Conservation (phyloP, 371 early-diverging fungal genomes). For the Funneliformis caledonium region DNA sequence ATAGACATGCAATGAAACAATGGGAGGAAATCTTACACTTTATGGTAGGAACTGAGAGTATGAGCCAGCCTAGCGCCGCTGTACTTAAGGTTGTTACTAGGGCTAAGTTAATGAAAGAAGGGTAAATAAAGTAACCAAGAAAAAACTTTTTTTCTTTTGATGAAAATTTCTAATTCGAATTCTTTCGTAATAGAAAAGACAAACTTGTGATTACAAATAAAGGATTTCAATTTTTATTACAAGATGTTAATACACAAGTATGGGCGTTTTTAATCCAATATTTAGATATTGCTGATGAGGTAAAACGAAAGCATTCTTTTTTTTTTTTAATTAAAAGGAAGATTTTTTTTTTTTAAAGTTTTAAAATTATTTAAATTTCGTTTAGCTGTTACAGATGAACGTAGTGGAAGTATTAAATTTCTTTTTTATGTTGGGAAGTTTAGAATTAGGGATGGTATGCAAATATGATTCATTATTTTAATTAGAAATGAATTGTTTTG, state of each 20-base stretch:
- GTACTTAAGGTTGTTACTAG: constrained; percentile 77
- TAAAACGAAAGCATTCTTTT: constrained; percentile 34
- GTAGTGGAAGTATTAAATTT: constrained; percentile 91
- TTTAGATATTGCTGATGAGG: constrained; percentile 79
- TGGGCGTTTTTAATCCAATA: constrained; percentile 96
- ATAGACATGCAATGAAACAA: constrained; percentile 78
- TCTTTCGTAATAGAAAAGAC: constrained; percentile 26
- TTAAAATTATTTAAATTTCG: neutral
- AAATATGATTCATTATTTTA: neutral
- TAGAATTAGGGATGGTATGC: constrained; percentile 83
- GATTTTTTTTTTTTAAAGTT: no score
- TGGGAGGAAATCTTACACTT: constrained; percentile 95
- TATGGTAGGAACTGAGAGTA: constrained; percentile 89
- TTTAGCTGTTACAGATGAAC: constrained; percentile 80
- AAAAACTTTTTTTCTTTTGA: constrained; percentile 15
- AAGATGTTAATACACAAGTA: constrained; percentile 92
- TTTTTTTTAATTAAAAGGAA: neutral
- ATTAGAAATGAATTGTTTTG: neutral
- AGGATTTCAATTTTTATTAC: constrained; percentile 95
- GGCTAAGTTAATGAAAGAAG: constrained; percentile 78
- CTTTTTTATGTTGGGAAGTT: constrained; percentile 87
- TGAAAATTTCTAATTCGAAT: neutral
- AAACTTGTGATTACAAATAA: constrained; percentile 84
- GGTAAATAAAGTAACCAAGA: constrained; percentile 42
- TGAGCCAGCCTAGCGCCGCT: constrained; percentile 70